Conservation (phyloP, 2,329 filamentous ascomycete species). For the Tolypocladium amazonense region DNA sequence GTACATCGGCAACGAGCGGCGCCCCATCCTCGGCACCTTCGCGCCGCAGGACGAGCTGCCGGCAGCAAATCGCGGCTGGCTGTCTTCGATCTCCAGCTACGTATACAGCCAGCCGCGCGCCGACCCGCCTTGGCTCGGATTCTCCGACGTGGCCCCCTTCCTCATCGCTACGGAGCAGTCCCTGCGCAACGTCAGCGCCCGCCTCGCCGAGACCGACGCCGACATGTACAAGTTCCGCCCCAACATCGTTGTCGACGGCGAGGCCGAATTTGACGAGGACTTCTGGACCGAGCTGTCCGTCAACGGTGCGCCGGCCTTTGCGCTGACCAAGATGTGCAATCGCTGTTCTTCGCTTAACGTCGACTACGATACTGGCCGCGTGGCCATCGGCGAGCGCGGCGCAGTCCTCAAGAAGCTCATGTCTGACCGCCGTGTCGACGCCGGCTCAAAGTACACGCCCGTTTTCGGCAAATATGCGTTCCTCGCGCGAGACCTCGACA, state of each 20-base stretch:
- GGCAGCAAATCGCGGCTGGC: slow-evolving; percentile 21
- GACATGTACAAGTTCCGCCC: slow-evolving; percentile 62
- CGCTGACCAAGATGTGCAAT: slow-evolving; percentile 59
- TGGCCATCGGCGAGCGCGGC: slow-evolving; percentile 45
- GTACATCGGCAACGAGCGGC: slow-evolving; percentile 51
- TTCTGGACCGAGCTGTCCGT: slow-evolving; percentile 56
- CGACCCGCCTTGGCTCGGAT: slow-evolving; percentile 47
- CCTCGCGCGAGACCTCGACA: slow-evolving; percentile 20
- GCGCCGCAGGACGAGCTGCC: slow-evolving; percentile 20
- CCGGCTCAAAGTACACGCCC: slow-evolving; percentile 55
- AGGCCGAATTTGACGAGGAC: slow-evolving; percentile 56
- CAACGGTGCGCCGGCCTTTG: slow-evolving; percentile 25
- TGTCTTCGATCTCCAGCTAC: slow-evolving; percentile 21
- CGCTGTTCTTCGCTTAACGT: slow-evolving; percentile 62
- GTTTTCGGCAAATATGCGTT: slow-evolving; percentile 68
- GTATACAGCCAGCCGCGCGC: slow-evolving; percentile 8
- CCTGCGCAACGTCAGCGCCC: slow-evolving; percentile 51
- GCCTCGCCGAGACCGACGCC: slow-evolving; percentile 40
- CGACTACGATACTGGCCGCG: slow-evolving; percentile 55
- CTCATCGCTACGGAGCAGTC: slow-evolving; percentile 63
- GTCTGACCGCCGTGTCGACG: slow-evolving; percentile 59
- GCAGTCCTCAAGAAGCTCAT: slow-evolving; percentile 58
- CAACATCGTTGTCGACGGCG: slow-evolving; percentile 58
- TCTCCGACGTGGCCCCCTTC: slow-evolving; percentile 66
- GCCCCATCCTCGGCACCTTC: slow-evolving; percentile 50